Conservation (phyloP, 2,329 filamentous ascomycete species). For the Anthostomella pinea region DNA sequence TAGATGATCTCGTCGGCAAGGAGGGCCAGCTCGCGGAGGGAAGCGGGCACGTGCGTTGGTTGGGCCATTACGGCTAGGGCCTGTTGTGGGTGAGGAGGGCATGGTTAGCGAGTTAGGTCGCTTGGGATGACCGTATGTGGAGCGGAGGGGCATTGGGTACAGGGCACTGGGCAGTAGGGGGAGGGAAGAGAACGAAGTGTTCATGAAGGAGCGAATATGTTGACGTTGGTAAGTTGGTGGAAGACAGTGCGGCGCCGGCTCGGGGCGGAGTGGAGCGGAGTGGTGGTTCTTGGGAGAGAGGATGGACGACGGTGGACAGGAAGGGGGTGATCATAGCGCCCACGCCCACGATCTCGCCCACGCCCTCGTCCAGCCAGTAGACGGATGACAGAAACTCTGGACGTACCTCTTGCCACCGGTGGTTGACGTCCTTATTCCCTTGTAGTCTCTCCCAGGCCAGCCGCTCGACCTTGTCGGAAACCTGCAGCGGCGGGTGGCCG, state of each 20-base stretch:
- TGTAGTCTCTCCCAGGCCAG: conserved; percentile 75
- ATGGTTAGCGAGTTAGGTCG: conserved; percentile 1
- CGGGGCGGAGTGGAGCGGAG: conserved; percentile 2
- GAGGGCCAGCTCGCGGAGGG: conserved; percentile 72
- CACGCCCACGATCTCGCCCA: not conserved
- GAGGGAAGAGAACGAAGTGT: not conserved
- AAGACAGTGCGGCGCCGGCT: not conserved
- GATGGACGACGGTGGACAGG: not conserved
- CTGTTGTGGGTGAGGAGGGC: conserved; percentile 38
- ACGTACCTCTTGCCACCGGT: conserved; percentile 82
- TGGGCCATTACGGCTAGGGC: conserved; percentile 90
- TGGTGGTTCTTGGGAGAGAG: not conserved
- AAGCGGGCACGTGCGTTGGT: conserved; percentile 71
- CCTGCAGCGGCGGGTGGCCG: conserved; percentile 35
- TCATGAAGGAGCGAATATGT: not conserved
- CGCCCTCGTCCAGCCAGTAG: not conserved
- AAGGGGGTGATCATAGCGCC: conserved; percentile 1
- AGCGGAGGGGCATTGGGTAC: not conserved
- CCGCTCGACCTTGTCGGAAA: conserved; percentile 64
- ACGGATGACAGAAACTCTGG: not conserved
- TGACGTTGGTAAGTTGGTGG: too few relatives aligned
- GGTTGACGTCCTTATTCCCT: conserved; percentile 69
- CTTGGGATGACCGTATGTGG: too few relatives aligned
- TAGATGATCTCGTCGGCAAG: conserved; percentile 93
- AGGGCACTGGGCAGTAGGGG: not conserved